Conservation (phyloP, 2,329 filamentous ascomycete species). For the Parastagonospora avenae region DNA sequence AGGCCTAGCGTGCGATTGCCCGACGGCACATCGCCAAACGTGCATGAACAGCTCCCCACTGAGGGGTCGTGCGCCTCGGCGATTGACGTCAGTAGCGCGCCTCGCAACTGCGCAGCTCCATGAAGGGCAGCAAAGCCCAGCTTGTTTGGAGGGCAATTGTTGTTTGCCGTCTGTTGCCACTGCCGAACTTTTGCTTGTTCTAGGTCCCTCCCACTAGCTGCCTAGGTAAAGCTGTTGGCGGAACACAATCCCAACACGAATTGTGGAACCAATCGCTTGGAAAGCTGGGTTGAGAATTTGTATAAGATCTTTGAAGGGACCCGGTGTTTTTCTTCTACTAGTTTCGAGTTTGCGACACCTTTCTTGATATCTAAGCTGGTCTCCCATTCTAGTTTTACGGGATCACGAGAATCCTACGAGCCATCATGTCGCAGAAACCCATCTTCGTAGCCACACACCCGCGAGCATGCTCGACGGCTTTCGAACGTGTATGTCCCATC, state of each 20-base stretch:
- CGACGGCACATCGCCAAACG: constrained; percentile 15
- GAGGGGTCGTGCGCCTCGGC: constrained; percentile 7
- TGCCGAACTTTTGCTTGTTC: too few relatives aligned
- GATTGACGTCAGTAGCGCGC: too few relatives aligned
- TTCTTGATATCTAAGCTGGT: too few relatives aligned
- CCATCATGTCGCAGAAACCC: constrained; percentile 76
- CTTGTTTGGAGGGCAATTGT: too few relatives aligned
- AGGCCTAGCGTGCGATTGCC: constrained; percentile 13
- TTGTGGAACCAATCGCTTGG: constrained; percentile 16
- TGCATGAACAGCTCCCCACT: constrained; percentile 11
- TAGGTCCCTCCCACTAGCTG: too few relatives aligned
- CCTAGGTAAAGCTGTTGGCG: too few relatives aligned
- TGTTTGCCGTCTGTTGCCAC: too few relatives aligned
- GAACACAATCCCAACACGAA: constrained; percentile 25
- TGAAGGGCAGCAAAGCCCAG: too few relatives aligned
- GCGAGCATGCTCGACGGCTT: constrained; percentile 92
- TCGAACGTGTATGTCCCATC: constrained; percentile 82
- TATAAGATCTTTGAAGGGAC: constrained; percentile 34
- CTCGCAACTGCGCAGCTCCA: too few relatives aligned
- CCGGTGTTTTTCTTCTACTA: constrained; percentile 14
- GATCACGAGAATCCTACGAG: too few relatives aligned
- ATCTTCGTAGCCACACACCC: constrained; percentile 96
- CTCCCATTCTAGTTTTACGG: too few relatives aligned
- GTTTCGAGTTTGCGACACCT: too few relatives aligned
- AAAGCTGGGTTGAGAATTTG: constrained; percentile 5